Evolutionary conservation across 495 filamentous ascomycete genomes (phyloP).

Genomic region (Penicillium robsamsonii): DNA sequence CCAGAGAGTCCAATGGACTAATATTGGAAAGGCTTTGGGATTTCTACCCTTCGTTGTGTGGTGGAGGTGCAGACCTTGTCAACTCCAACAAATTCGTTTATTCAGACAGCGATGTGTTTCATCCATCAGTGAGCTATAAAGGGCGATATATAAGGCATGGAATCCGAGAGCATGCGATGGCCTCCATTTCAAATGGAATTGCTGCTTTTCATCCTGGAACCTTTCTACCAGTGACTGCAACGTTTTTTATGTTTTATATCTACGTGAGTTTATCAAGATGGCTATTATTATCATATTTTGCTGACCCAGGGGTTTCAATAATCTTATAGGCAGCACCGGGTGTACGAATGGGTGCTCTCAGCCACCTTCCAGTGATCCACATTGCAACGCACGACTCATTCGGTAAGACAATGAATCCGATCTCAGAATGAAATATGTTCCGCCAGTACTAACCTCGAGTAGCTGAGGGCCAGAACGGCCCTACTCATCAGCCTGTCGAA

Average conservation of each 20-base stretch:
- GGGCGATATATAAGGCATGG: conserved; percentile 25
- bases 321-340: conserved; percentile 41
- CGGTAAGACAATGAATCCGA: conserved; percentile 12
- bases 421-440: too few species aligned
- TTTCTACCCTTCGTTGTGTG: conserved; percentile 6
- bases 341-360: conserved; percentile 52
- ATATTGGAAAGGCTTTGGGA: conserved; percentile 14
- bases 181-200: conserved; percentile 43
- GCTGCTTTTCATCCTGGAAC: conserved; percentile 37
- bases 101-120: conserved; percentile 13
- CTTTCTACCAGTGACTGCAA: conserved; percentile 42
- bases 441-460: too few species aligned
- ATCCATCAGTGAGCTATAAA: conserved; percentile 32
- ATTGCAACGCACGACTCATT: conserved; percentile 53
- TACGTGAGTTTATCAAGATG: conserved; percentile 16
- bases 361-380: conserved; percentile 47
- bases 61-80: conserved; percentile 20
- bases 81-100: conserved; percentile 21
- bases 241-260: conserved; percentile 48
- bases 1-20: conserved; percentile 10
- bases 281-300: not conserved
- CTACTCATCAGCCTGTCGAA: conserved; percentile 53
- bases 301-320: too few species aligned
- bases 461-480: conserved; percentile 47
- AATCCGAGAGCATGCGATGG: conserved; percentile 51